Evolutionary conservation across 2,329 filamentous ascomycete species (phyloP), one percentile per base, ranked within the genome.

Genomic region (Scedosporium boydii): DNA sequence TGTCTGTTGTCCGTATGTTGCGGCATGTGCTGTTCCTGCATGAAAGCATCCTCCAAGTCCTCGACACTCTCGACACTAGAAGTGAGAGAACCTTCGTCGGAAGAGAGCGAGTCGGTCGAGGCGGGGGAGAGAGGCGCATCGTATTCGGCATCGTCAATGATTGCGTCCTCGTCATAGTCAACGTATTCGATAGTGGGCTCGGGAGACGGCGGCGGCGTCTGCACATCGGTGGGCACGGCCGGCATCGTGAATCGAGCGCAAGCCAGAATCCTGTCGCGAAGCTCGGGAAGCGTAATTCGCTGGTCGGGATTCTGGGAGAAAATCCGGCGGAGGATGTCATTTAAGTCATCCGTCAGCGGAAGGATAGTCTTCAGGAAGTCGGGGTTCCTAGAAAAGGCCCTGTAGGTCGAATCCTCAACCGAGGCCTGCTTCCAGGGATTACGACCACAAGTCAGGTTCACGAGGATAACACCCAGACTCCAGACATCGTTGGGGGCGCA

Each of bases 391-490:
- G 90, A 84, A 77, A 90, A 98, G 62, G 93, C 93, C 70, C 89
- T 86, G 83, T 98, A 99, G 56, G 95, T 98, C 66, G 91, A 91
- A 76, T 99, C 95, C 74, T 96, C 91, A 68, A 86, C 81, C 12
- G 92, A 96, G 65, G 95, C 95, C 74, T 95, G 89, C 79, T 98
- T 98, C 95, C 95, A 99, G 64, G 95, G 95, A 77, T 99, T 99
- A 74, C 95, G 91, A 72, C 95, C 95, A 78, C 95, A 99, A 60
- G 92, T 96, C 68, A 99, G 82, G 80, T 99, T 99, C 70, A 99
- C 92, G 65, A 99, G 83, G 73, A 99, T 96, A 61, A 99, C 93
- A 68, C 95, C 95, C n/a, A 99, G 84, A 71, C 90, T 93, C 95
- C 95, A 99, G 69, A 98, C 87, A 76, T 99, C 95, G 78, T 98